Percentiles rank a stretch among this genome's conserved stretches.
Conservation (phyloP, 2,329 filamentous ascomycete genomes). For the Colletotrichum filicis region DNA sequence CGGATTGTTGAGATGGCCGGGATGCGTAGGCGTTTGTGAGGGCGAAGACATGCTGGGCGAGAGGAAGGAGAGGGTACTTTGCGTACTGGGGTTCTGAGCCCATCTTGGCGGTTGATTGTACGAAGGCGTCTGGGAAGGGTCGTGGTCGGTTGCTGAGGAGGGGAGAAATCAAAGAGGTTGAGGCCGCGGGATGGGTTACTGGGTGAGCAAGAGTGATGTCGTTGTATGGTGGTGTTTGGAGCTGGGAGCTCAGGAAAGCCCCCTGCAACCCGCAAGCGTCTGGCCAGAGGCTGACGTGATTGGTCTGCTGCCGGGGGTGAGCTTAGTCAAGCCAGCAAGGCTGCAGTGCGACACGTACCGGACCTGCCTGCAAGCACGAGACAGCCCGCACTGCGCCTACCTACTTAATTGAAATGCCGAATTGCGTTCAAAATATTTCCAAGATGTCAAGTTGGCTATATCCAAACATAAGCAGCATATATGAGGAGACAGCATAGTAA, state of each 20-base stretch:
- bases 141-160: background rate
- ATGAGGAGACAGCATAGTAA: too few relatives aligned
- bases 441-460: too few relatives aligned
- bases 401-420: background rate
- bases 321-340: slow-evolving; percentile 33
- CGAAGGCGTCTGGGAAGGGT: background rate
- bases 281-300: slow-evolving; percentile 20
- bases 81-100: slow-evolving; percentile 86
- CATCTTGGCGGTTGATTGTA: slow-evolving; percentile 54
- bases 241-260: slow-evolving; percentile 30
- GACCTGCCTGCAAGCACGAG: slow-evolving; percentile 16
- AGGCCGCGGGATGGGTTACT: slow-evolving; percentile 16
- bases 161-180: slow-evolving; percentile 3
- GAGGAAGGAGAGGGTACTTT: slow-evolving; percentile 83
- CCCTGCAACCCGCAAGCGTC: slow-evolving; percentile 34
- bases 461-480: too few relatives aligned
- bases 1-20: slow-evolving; percentile 73
- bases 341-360: slow-evolving; percentile 36
- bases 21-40: slow-evolving; percentile 83
- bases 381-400: background rate
- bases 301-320: slow-evolving; percentile 19
- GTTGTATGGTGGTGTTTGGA: slow-evolving; percentile 31
- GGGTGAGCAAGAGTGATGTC: slow-evolving; percentile 31
- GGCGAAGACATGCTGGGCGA: slow-evolving; percentile 88
- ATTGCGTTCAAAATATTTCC: too few relatives aligned